Conservation (phyloP, 2,329 filamentous ascomycete species). For the Claviceps quebecensis region DNA sequence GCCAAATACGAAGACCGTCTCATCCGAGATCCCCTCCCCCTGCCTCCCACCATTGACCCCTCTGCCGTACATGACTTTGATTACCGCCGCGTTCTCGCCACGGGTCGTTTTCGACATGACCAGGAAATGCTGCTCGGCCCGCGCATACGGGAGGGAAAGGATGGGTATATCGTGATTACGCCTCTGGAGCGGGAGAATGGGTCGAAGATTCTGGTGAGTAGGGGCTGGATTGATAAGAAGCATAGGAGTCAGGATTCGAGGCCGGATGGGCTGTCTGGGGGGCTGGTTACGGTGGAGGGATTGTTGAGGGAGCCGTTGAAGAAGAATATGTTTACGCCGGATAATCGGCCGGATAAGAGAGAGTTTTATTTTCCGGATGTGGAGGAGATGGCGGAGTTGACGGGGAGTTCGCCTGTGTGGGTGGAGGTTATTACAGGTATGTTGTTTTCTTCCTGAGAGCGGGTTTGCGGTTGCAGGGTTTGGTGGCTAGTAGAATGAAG, state of each 20-base stretch:
- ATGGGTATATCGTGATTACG: conserved; percentile 85
- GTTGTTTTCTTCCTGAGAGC: conserved; percentile 5
- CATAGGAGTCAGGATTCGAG: conserved; percentile 52
- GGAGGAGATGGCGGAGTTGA: conserved; percentile 70
- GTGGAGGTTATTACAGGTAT: conserved; percentile 89
- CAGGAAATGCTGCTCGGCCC: conserved; percentile 94
- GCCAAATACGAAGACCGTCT: conserved; percentile 87
- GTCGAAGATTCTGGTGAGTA: conserved; percentile 70
- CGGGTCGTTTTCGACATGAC: conserved; percentile 67
- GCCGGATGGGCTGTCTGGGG: conserved; percentile 49
- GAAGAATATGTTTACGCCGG: conserved; percentile 95
- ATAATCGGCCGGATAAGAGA: conserved; percentile 67
- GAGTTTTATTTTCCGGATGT: conserved; percentile 96
- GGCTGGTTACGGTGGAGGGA: conserved; percentile 68
- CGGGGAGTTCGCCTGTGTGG: conserved; percentile 80
- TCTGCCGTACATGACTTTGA: conserved; percentile 79
- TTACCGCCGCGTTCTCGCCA: conserved; percentile 68
- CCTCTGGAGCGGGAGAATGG: conserved; percentile 60
- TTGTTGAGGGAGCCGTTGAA: conserved; percentile 81
- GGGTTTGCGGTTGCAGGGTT: too few species aligned
- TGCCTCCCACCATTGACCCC: conserved; percentile 73
- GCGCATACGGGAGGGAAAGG: conserved; percentile 72
- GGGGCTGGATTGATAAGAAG: conserved; percentile 83
- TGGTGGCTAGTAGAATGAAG: too few species aligned
- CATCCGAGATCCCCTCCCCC: conserved; percentile 67